Evolutionary conservation across 2,329 filamentous ascomycete genomes (phyloP), one percentile per base, ranked within the genome.

Genomic region (Aspergillus nomiae): DNA sequence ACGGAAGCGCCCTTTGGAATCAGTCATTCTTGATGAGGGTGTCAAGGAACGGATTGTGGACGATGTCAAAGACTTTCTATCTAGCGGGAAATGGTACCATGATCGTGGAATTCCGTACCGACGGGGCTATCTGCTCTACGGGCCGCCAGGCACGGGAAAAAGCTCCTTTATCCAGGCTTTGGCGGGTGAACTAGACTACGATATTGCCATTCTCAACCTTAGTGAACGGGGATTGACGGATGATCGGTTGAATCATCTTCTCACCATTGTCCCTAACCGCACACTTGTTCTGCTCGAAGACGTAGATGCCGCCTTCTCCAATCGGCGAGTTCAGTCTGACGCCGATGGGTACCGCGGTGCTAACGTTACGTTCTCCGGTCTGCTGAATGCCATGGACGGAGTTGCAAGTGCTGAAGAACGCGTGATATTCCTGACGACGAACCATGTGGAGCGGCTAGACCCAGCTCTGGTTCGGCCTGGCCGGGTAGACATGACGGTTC

Each of bases 141-240:
- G 94, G 0, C 93, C 94, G 4, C 94, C 94, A 0, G 94, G 94
- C 0, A 96, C 91, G 48, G 96, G 92, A 41, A 98, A 96, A 82
- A 97, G 91, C 64, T 96, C 92, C 0, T 98, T 99, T 70, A 97
- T 99, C 66, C 93, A 97, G 77, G 94, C 95, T 0, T 81, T 99
- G 48, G 95, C 95, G 0, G 94, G 93, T n/a, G 89, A 95, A 73
- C 80, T 97, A 61, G 92, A 97, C 75, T 97, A 94, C 76, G 92
- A 92, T 70, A 95, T 97, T 69, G 93, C 94, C 58, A 94, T 97
- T 80, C 84, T 97, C 68, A 97, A 97, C 70, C 85, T 97, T 34
- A 95, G 91, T 77, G 92, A 97, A 80, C 86, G 92, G 60, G 94
- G 94, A 19, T 85, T 97, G 74, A 96, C 92, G 2, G 94, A 97